A percentile compares a stretch with the other conserved stretches of the same genome.
Conservation (phyloP, 169 alveolate genomes). For the Eimeria necatrix region DNA sequence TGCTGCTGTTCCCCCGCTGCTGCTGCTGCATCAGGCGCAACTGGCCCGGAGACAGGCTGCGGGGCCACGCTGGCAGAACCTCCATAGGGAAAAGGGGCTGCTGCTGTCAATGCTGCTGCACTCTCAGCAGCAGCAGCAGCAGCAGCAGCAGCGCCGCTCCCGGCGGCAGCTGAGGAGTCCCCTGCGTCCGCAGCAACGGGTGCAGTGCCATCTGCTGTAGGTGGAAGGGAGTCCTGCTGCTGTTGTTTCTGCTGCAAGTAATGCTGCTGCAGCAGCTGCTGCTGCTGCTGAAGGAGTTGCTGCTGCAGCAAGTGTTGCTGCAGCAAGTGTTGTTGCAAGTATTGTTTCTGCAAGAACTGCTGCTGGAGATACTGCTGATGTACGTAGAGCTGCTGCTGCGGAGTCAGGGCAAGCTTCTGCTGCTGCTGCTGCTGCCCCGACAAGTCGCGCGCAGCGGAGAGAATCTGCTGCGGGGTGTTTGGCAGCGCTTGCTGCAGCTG, state of each 20-base stretch:
- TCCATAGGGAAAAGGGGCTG: background rate
- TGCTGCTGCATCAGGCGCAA: constrained; percentile 22
- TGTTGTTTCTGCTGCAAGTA: constrained; percentile 63
- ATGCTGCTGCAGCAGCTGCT: constrained; percentile 69
- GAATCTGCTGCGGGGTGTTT: background rate
- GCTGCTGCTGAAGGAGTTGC: constrained; percentile 69
- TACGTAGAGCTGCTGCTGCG: constrained; percentile 56
- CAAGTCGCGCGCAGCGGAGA: background rate
- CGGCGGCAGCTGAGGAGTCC: constrained; percentile 51
- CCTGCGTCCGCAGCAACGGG: constrained; percentile 70
- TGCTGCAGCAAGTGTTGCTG: constrained; percentile 49
- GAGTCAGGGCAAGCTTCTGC: constrained; percentile 21
- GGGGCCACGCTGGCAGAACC: background rate
- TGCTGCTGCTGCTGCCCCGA: constrained; percentile 36
- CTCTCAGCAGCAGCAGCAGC: background rate
- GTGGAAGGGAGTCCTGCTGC: background rate
- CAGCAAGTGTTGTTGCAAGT: constrained; percentile 45
- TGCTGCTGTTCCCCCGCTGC: constrained; percentile 29
- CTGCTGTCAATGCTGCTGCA: background rate
- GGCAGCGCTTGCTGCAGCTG: constrained; percentile 21
- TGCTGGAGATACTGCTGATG: constrained; percentile 56
- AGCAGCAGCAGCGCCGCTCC: constrained; percentile 49
- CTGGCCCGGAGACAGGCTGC: background rate
- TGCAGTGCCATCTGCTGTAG: constrained; percentile 32
- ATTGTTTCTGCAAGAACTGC: constrained; percentile 74